Evolutionary conservation across 352 stramenopile genomes (phyloP).

Genomic region (Phytophthora uliginosa): DNA sequence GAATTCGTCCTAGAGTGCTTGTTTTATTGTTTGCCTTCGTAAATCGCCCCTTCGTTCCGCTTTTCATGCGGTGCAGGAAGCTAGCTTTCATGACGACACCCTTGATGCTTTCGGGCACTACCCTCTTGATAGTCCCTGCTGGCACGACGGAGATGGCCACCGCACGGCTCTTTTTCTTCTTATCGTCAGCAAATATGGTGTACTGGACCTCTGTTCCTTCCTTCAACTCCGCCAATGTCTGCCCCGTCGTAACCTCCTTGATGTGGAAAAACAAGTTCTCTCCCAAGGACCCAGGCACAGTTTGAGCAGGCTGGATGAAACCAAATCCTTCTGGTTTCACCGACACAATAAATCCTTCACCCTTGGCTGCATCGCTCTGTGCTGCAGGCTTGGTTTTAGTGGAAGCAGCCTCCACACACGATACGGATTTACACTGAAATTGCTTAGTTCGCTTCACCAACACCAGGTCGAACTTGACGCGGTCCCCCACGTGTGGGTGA

Average conservation of each 20-base stretch:
- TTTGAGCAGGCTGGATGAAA: slow-evolving; percentile 74
- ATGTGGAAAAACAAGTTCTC: slow-evolving; percentile 89
- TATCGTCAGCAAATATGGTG: slow-evolving; percentile 67
- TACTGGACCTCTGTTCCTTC: slow-evolving; percentile 81
- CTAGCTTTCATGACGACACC: slow-evolving; percentile 76
- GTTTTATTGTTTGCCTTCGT: slow-evolving; percentile 50
- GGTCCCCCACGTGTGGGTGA: slow-evolving; percentile 67
- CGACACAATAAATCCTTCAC: slow-evolving; percentile 71
- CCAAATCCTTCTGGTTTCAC: slow-evolving; percentile 81
- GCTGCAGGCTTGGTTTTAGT: slow-evolving; percentile 26
- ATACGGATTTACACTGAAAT: slow-evolving; percentile 62
- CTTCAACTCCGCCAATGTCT: slow-evolving; percentile 67
- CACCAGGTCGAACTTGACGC: slow-evolving; percentile 70
- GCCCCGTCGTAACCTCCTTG: slow-evolving; percentile 68
- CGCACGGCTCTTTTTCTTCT: slow-evolving; percentile 79
- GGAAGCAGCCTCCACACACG: slow-evolving; percentile 48
- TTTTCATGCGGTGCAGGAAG: slow-evolving; percentile 63
- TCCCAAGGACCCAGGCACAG: slow-evolving; percentile 36
- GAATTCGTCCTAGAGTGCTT: slow-evolving; percentile 72
- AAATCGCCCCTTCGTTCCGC: slow-evolving; percentile 40
- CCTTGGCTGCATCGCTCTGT: slow-evolving; percentile 29
- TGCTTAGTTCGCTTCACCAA: slow-evolving; percentile 77
- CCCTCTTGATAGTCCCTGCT: slow-evolving; percentile 66
- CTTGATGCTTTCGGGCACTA: slow-evolving; percentile 42
- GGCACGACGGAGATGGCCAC: slow-evolving; percentile 60